phyloP scores from a whole-genome alignment of 768 basidiomycete genomes.

The Leccinum boreale region DNA sequence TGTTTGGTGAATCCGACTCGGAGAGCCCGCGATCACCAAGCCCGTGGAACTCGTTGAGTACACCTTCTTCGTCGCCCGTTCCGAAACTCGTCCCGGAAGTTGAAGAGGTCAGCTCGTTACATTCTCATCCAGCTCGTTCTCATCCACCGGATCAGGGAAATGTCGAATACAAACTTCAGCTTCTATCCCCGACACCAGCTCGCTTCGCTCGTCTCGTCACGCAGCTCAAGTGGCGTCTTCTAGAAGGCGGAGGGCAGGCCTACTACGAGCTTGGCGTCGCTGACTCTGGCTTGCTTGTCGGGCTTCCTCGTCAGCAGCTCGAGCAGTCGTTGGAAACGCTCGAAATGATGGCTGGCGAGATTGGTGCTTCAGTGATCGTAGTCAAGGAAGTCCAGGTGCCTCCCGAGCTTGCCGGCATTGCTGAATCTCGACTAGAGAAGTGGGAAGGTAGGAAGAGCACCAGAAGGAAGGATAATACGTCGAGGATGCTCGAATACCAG shows the following conservation, averaged over 20 bases:
- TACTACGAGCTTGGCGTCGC: constrained; percentile 83
- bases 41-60: constrained; percentile 78
- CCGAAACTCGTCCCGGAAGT: constrained; percentile 75
- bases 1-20: constrained; percentile 83
- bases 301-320: constrained; percentile 69
- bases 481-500: constrained; percentile 21
- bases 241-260: constrained; percentile 80
- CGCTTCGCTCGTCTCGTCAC: constrained; percentile 86
- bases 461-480: constrained; percentile 33
- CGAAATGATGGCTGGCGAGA: constrained; percentile 91
- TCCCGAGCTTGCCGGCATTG: constrained; percentile 40
- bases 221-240: constrained; percentile 92
- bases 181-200: constrained; percentile 70
- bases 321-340: constrained; percentile 82
- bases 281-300: constrained; percentile 85
- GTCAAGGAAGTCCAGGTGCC: constrained; percentile 86
- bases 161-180: constrained; percentile 92
- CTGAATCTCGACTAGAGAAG: constrained; percentile 28
- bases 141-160: constrained; percentile 55
- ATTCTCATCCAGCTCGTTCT: not conserved
- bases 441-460: constrained; percentile 39
- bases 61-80: constrained; percentile 46
- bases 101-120: constrained; percentile 46
- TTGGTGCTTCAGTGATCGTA: constrained; percentile 88
- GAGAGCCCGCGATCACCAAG: constrained; percentile 77